Conservation (phyloP, 441 rosid genomes). For the Iberis amara region DNA sequence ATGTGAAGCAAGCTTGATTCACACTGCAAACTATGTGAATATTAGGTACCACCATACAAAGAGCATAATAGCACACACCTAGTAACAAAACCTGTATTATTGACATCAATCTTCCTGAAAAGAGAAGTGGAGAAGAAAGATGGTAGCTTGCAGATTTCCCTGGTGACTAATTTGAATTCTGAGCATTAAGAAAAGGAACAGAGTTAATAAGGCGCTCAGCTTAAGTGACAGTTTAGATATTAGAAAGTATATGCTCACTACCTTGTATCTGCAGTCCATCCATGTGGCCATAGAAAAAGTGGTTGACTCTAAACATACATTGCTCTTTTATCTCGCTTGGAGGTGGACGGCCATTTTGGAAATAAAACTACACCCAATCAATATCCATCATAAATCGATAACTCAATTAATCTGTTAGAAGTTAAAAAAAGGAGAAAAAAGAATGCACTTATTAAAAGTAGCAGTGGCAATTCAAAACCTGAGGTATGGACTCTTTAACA, state of each 20-base stretch:
- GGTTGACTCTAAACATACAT: conserved; percentile 59
- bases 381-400: conserved; percentile 2
- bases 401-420: conserved; percentile 7
- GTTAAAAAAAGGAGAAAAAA: neutral
- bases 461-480: conserved; percentile 43
- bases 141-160: conserved; percentile 95
- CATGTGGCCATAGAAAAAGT: conserved; percentile 58
- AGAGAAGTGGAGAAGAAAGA: conserved; percentile 79
- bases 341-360: conserved; percentile 66
- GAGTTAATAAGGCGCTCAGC: conserved; percentile 19
- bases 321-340: conserved; percentile 84
- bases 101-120: conserved; percentile 73
- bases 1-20: neutral
- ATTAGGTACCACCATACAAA: conserved; percentile 1
- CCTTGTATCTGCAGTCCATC: conserved; percentile 86
- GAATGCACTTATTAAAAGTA: no score
- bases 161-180: conserved; percentile 85
- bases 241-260: conserved; percentile 22
- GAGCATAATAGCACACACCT: conserved; percentile 45
- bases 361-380: conserved; percentile 16
- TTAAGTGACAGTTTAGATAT: conserved; percentile 5
- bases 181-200: conserved; percentile 21
- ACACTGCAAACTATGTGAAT: neutral
- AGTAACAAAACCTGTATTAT: conserved; percentile 56
- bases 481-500: conserved; percentile 70